Percentiles rank a stretch among this genome's conserved stretches.
These are phyloP conservation scores for Glarea lozoyensis DNA, from an alignment of 495 filamentous ascomycete genomes.

Conservation along the genomic window DNA sequence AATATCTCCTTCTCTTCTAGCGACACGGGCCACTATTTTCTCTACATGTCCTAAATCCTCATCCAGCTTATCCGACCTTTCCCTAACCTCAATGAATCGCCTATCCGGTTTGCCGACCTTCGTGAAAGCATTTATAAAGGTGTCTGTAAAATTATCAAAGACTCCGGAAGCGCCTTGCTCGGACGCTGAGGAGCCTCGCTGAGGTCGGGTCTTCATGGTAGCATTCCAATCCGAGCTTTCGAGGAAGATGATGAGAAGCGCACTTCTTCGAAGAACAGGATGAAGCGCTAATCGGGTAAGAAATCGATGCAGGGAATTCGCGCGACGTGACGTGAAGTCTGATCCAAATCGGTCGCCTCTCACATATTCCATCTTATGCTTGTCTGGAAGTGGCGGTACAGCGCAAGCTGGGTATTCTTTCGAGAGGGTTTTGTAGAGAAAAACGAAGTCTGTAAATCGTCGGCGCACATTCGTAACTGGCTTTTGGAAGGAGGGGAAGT, in stretches of 20 bases:
- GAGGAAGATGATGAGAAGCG: constrained; percentile 78
- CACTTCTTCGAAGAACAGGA: constrained; percentile 76
- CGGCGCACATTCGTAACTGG: constrained; percentile 67
- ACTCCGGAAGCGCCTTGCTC: constrained; percentile 54
- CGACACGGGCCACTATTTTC: constrained; percentile 84
- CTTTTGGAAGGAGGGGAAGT: constrained; percentile 86
- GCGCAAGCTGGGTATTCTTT: constrained; percentile 85
- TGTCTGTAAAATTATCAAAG: constrained; percentile 89
- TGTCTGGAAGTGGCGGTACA: constrained; percentile 91
- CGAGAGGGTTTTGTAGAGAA: constrained; percentile 82
- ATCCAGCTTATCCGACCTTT: constrained; percentile 90
- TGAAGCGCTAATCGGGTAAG: constrained; percentile 80
- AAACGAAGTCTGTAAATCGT: constrained; percentile 95
- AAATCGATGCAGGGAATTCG: constrained; percentile 87
- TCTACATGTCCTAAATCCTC: constrained; percentile 90
- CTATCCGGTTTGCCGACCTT: constrained; percentile 94
- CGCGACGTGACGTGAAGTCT: constrained; percentile 86
- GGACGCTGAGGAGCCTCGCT: constrained; percentile 46
- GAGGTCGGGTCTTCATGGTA: constrained; percentile 71
- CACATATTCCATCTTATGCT: constrained; percentile 98
- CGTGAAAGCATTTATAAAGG: constrained; percentile 94
- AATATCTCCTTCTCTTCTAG: constrained; percentile 78
- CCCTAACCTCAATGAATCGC: constrained; percentile 87
- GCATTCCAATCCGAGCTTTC: constrained; percentile 94
- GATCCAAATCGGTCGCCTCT: constrained; percentile 88